Evolutionary conservation across 1,284 basidiomycete species (phyloP), one percentile per base, ranked within the genome.

Genomic region (Pascua sp.): DNA sequence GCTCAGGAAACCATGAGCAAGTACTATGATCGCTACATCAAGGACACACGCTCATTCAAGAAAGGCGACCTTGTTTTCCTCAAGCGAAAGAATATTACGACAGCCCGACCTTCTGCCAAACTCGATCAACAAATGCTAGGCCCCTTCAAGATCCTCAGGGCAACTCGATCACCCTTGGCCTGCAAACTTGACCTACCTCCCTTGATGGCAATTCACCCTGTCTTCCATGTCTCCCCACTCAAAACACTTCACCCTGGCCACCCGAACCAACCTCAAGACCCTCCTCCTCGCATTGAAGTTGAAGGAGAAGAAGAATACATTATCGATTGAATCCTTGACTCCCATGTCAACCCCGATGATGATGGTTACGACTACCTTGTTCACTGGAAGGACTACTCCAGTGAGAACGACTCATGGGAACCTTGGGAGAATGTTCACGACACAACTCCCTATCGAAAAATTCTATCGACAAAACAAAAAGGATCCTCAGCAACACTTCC

Each of bases 151-250:
- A 50, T 66, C 11, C 54, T 18, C 7, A 51, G 32, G 17, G 47
- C 11, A 36, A 54, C 50, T 12, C 13, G 13, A 5, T 45, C 53
- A 5, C 40, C 40, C 8, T 45, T 55, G 18, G 60, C 68, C 51
- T 48, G 70, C 54, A 24, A 55, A 24, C 68, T 81, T 8, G 53
- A 74, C 36, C 67, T 81, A 7, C 79, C 80, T 0, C 18, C 42
- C 2, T 40, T 59, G 8, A 53, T 71, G 60, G 54, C 61, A 47
- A 62, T 80, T 8, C 77, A 81, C 59, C 76, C 74, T 8, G 75
- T 80, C 5, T 81, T 81, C 69, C 71, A 81, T 57, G 67, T 77
- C 40, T 76, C 72, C 2, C 70, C 76, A 12, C 72, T 81, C 10
- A 56, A 58, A 47, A 51, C 55, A 9, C 43, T 63, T 80, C 15